phyloP scores from a whole-genome alignment of 371 early-diverging fungal species.

The Apophysomyces sp. region DNA sequence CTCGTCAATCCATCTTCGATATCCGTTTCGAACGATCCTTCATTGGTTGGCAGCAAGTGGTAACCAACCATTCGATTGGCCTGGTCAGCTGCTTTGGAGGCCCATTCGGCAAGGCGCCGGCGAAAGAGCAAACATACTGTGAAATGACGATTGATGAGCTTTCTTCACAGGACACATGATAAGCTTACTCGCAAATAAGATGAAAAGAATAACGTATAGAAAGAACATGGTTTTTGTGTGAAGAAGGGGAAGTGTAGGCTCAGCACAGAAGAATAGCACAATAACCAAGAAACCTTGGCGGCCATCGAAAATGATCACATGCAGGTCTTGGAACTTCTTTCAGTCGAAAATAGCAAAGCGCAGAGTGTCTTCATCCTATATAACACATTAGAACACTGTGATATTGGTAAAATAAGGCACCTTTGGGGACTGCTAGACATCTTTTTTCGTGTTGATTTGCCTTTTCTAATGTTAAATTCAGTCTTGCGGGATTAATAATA shows the following conservation, averaged over 20 bases:
- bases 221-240: not conserved
- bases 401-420: too few relatives aligned
- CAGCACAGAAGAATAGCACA: too few relatives aligned
- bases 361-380: too few relatives aligned
- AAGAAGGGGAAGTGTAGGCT: not conserved
- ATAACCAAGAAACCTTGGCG: too few relatives aligned
- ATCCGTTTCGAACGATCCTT: slow-evolving; percentile 57
- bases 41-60: slow-evolving; percentile 43
- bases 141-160: not conserved
- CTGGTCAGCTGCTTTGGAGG: slow-evolving; percentile 35
- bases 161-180: not conserved
- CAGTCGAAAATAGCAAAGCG: too few relatives aligned
- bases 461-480: too few relatives aligned
- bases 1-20: slow-evolving; percentile 75
- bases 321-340: too few relatives aligned
- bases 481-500: too few relatives aligned
- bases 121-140: slow-evolving; percentile 37
- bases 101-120: slow-evolving; percentile 17
- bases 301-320: too few relatives aligned
- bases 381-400: too few relatives aligned
- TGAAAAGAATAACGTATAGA: not conserved
- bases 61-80: slow-evolving; percentile 46
- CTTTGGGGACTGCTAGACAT: too few relatives aligned
- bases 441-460: too few relatives aligned
- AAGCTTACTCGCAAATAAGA: not conserved